Conservation (phyloP, 495 filamentous ascomycete genomes). For the Neurospora hispaniola region DNA sequence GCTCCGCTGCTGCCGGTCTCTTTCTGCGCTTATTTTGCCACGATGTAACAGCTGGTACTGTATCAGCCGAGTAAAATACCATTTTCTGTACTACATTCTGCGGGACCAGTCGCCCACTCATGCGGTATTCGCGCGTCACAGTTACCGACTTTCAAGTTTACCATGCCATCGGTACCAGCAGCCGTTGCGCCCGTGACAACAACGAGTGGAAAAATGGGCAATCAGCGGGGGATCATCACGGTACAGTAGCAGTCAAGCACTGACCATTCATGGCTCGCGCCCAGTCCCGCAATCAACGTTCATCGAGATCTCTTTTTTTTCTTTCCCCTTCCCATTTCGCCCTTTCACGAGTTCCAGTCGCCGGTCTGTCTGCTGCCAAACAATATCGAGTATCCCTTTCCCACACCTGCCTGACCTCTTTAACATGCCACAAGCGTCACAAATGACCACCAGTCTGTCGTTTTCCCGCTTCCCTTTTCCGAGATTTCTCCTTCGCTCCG, state of each 20-base stretch:
- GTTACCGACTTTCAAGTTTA: background rate
- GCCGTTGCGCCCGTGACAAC: background rate
- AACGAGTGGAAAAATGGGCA: background rate
- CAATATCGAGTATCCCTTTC: too few species aligned
- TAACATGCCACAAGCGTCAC: too few species aligned
- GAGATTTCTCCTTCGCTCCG: background rate
- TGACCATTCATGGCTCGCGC: background rate
- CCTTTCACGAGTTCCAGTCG: background rate
- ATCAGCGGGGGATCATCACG: background rate
- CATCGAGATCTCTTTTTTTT: background rate
- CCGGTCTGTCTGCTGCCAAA: too few species aligned
- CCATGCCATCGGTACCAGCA: background rate
- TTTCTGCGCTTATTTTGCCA: background rate
- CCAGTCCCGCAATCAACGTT: background rate
- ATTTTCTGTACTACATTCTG: background rate
- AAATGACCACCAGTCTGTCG: too few species aligned
- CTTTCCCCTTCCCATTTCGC: background rate
- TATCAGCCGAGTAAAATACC: background rate
- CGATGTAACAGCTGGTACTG: background rate
- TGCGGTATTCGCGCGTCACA: background rate
- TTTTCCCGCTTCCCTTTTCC: background rate
- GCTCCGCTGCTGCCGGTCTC: background rate
- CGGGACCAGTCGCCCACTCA: background rate
- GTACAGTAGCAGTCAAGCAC: background rate
- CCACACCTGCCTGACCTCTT: too few species aligned